These are phyloP conservation scores for Russula sp. DNA, from an alignment of 768 basidiomycete genomes.

Conservation along the genomic window DNA sequence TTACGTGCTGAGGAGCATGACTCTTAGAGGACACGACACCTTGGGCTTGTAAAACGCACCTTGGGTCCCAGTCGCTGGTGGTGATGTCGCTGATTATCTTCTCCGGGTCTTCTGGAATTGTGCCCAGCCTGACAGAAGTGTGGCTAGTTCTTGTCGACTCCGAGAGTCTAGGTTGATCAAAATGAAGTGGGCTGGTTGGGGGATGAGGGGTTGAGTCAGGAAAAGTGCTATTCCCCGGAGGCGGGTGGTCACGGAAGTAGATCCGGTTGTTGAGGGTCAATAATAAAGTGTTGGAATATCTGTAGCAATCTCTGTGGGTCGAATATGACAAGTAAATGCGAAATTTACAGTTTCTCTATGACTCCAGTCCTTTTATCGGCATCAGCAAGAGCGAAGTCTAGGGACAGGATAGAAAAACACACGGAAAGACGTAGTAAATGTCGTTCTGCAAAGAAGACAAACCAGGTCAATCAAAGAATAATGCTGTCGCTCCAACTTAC, in stretches of 20 bases:
- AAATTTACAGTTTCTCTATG: constrained; percentile 18
- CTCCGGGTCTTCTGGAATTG: background rate
- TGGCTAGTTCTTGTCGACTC: background rate
- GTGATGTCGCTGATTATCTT: background rate
- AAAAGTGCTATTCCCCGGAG: background rate
- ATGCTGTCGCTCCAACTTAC: background rate
- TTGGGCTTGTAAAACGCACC: background rate
- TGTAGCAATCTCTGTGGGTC: background rate
- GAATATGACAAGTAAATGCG: background rate
- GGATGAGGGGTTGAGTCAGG: background rate
- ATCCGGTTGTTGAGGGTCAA: constrained; percentile 2
- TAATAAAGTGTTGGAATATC: constrained; percentile 1
- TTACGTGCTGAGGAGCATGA: background rate
- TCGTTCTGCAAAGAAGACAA: background rate
- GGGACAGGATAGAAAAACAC: background rate
- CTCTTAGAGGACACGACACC: background rate
- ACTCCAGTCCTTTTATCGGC: constrained; percentile 16
- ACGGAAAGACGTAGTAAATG: constrained; percentile 13
- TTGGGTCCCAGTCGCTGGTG: background rate
- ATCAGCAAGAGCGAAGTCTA: background rate
- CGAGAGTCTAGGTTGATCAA: background rate
- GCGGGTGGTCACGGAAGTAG: background rate
- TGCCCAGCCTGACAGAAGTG: background rate
- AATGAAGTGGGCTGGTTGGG: background rate
- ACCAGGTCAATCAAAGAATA: background rate